Percentiles rank a stretch among this genome's conserved stretches.
These are phyloP conservation scores for Diospyros kaki DNA, from an alignment of 148 eudicot species.

Conservation along the genomic window DNA sequence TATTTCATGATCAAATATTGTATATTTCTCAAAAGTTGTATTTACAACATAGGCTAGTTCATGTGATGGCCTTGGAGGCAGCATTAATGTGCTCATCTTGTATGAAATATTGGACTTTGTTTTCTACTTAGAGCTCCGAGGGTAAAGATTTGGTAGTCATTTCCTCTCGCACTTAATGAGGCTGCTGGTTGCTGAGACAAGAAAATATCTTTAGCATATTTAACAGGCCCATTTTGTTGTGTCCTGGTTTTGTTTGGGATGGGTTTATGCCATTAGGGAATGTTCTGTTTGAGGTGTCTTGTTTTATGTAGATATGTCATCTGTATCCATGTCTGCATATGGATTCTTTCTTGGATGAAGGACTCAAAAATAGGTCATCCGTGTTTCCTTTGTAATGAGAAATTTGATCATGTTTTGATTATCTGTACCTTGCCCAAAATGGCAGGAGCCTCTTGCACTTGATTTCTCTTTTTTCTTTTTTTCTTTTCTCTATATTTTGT, in stretches of 20 bases:
- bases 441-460: no score
- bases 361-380: not conserved
- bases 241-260: not conserved
- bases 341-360: not conserved
- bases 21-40: no score
- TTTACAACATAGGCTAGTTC: no score
- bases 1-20: no score
- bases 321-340: not conserved
- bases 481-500: not conserved
- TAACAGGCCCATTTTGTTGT: not conserved
- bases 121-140: not conserved
- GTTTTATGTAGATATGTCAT: not conserved
- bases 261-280: not conserved
- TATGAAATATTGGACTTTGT: not conserved
- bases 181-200: not conserved
- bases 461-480: no score
- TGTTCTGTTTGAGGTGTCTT: not conserved
- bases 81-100: no score
- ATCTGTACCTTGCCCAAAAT: no score
- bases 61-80: no score
- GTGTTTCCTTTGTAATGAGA: no score
- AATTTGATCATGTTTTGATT: no score
- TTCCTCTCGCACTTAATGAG: not conserved
- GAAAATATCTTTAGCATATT: not conserved
- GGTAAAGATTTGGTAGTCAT: not conserved